Percentiles rank a stretch among this genome's conserved stretches.
phyloP scores from a whole-genome alignment of 1,284 basidiomycete genomes.

The Malassezia furfur region DNA sequence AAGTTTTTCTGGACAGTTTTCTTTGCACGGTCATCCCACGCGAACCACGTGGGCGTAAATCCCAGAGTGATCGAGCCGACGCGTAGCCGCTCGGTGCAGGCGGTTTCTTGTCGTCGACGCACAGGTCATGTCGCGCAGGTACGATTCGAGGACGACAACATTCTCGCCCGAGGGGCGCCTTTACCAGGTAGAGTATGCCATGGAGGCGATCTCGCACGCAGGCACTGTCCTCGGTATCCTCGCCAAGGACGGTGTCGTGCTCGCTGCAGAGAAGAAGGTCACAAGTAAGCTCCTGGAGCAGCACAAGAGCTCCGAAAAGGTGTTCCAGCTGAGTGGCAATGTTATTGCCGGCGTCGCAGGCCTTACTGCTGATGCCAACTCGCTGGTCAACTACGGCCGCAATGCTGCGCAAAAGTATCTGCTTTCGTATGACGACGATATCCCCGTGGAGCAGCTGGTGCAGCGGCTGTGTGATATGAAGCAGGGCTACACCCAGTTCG shows the following conservation, averaged over 20 bases:
- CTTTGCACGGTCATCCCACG: not conserved
- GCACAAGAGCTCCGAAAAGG: conserved; percentile 85
- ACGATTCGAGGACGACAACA: conserved; percentile 46
- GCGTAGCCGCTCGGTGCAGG: not conserved
- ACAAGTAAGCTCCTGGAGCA: conserved; percentile 95
- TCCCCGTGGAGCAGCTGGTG: conserved; percentile 89
- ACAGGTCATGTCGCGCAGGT: conserved; percentile 38
- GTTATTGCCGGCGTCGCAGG: conserved; percentile 90
- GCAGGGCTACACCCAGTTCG: conserved; percentile 95
- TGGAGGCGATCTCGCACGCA: conserved; percentile 96
- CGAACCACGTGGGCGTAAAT: conserved; percentile 10
- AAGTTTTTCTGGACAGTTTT: not conserved
- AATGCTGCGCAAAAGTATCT: conserved; percentile 79
- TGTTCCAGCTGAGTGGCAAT: conserved; percentile 84
- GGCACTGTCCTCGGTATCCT: conserved; percentile 88
- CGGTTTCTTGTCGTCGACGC: conserved; percentile 3
- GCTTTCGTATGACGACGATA: conserved; percentile 86
- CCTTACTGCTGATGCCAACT: conserved; percentile 93
- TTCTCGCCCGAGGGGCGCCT: conserved; percentile 49
- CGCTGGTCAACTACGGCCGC: conserved; percentile 87
- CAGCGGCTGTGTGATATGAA: conserved; percentile 93
- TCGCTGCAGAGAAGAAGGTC: conserved; percentile 99
- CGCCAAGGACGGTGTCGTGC: conserved; percentile 78
- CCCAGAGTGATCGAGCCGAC: conserved; percentile 8
- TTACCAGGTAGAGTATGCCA: conserved; percentile 84